phyloP scores from a whole-genome alignment of 306 rosid species.

The Vigna angularis region DNA sequence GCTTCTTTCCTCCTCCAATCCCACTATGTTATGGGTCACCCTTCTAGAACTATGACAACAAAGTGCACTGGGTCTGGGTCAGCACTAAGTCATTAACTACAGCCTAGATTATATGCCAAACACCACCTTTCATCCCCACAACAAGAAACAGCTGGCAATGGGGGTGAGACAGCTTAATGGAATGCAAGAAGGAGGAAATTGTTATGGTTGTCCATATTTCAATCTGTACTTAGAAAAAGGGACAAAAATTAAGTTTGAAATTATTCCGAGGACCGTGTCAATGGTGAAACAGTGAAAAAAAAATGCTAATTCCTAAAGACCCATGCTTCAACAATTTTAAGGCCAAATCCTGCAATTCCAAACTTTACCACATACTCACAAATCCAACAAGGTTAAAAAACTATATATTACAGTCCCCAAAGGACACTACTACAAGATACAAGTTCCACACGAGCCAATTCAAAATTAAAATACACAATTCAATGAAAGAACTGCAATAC shows the following conservation, averaged over 20 bases:
- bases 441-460: background rate
- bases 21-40: background rate
- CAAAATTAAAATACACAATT: background rate
- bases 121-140: background rate
- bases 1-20: background rate
- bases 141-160: background rate
- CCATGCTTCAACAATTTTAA: background rate
- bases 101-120: background rate
- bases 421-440: background rate
- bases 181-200: background rate
- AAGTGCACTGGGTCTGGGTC: background rate
- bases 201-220: background rate
- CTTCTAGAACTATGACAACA: background rate
- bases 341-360: conserved; percentile 10
- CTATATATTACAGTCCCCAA: background rate
- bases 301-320: conserved; percentile 6
- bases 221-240: background rate
- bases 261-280: conserved; percentile 9
- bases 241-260: background rate
- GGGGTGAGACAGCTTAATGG: background rate
- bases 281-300: conserved; percentile 7
- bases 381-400: background rate
- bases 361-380: background rate
- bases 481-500: too few relatives aligned
- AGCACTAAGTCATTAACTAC: background rate